Conservation (phyloP, 192 early-diverging fungal species). For the Podila minutissima region DNA sequence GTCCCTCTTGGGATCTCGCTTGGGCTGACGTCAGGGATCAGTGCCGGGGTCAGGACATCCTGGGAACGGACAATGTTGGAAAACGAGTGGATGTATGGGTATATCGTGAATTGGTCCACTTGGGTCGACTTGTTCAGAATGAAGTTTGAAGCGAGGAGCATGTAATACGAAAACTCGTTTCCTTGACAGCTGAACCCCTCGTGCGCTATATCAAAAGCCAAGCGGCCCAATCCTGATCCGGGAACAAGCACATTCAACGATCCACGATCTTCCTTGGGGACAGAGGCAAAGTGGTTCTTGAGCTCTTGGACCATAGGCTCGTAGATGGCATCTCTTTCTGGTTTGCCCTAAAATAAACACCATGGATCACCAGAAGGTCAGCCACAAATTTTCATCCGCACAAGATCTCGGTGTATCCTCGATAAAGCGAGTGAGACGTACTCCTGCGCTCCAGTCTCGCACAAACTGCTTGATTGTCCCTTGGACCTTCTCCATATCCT, state of each 20-base stretch:
- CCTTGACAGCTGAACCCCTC: constrained; percentile 80
- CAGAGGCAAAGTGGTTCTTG: constrained; percentile 61
- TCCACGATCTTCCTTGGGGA: constrained; percentile 67
- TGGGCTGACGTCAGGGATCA: constrained; percentile 88
- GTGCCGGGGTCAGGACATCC: constrained; percentile 73
- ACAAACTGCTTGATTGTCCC: constrained; percentile 95
- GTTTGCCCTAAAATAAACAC: constrained; percentile 60
- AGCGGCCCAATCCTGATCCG: constrained; percentile 94
- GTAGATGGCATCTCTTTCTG: constrained; percentile 85
- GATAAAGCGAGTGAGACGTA: constrained; percentile 35
- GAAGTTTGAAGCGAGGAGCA: constrained; percentile 95
- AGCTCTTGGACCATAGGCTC: constrained; percentile 81
- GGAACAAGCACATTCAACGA: constrained; percentile 84
- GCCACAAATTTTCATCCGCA: neutral
- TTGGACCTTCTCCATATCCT: constrained; percentile 90
- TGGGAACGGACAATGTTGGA: constrained; percentile 73
- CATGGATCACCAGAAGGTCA: no score
- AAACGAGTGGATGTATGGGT: constrained; percentile 95
- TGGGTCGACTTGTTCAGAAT: constrained; percentile 82
- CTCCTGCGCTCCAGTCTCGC: constrained; percentile 91
- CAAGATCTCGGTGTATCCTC: neutral
- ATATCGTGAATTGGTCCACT: constrained; percentile 73
- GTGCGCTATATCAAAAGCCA: constrained; percentile 92
- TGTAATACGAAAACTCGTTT: constrained; percentile 98
- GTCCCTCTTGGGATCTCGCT: constrained; percentile 69